Evolutionary conservation across 163 green algal genomes (phyloP), one percentile per base, ranked within the genome.

Genomic region (Chlorella variabilis): DNA sequence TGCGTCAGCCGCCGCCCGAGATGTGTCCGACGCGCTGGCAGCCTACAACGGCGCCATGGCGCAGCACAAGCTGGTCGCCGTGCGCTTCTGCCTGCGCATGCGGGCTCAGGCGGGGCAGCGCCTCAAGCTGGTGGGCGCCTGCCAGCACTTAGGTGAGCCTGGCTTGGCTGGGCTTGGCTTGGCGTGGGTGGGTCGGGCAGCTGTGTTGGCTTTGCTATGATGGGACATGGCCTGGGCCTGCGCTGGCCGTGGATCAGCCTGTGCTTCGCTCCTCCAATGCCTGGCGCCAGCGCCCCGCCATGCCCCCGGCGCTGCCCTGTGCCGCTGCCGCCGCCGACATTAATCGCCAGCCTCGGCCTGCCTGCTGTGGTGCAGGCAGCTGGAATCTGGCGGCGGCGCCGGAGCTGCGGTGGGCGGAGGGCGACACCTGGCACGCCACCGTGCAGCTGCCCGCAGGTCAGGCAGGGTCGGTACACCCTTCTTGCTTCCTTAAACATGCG

Each of bases 61-160:
- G 13, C 73, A 39, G 27, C 73, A n/a, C 15, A 36, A 45, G 56
- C 56, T 42, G 36, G 73, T 54, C 4, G 2, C 9, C 3, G 87
- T 91, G 7, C 76, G 51, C 20, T 91, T 92, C 65, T 88, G 77
- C 51, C 78, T 91, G 33, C 58, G 83, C 9, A 85, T 80, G 54
- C 69, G 84, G 27, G 82, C 77, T 6, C 66, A 90, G 62, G 85
- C 54, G 65, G 89, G 89, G 18, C 85, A 91, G 78, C 67, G 74
- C 0, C 56, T 92, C 4, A 61, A 78, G 38, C 54, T 91, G 48
- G 87, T 92, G 51, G 89, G 89, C 29, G 85, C 79, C 1, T 71
- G 85, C 58, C 59, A 78, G 6, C 77, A 86, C 13, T 83, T 92
- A 20, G 89, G 81, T 80, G 73, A 38, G 73, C 31, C 20, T n/a